Evolutionary conservation across 2,329 filamentous ascomycete genomes (phyloP), one percentile per base, ranked within the genome.

Genomic region (Grosmannia clavigera): DNA sequence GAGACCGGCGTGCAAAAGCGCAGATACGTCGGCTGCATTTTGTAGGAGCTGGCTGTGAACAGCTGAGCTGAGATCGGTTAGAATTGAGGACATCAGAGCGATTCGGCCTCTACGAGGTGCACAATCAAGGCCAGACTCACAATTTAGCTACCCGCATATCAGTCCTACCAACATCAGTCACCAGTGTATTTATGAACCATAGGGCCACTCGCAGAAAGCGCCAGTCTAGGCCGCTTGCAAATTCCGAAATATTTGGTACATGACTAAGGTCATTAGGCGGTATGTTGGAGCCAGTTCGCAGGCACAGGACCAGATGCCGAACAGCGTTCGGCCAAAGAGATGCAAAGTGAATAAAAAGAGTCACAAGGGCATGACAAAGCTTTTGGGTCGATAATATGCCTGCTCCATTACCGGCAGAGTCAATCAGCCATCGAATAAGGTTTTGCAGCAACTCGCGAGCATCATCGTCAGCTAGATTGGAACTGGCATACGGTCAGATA

Each of bases 301-400:
- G 74, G 60, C 82, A 87, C 60, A 80, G 75, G 48, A 83, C 67
- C n/a, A 90, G 72, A 67, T 87, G 84, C 46, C 77, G 78, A 40
- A 90, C 70, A 63, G 85, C 88, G 57, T 74, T 74, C n/a, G 77
- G 75, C 87, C 88, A 92, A 6, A 81, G 74, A 12, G 78, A 73
- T 12, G 87, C 82, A 63, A 88, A 87, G 61, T 86, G 86, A 38
- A 89, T 77, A 67, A 88, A 91, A 68, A 86, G 90, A 25, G 86
- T 86, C 19, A 87, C 85, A 7, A 92, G 73, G 7, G 87, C 87
- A n/a, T 87, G 86, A 64, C 86, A 88, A 29, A 92, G 77, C 72
- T 94, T 94, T 65, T 83, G 83, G 25, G 82, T 76, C 7, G 90
- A 86, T 58, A 90, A 76, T 3, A 78, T 74, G 3, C 81, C 79